Conservation (phyloP, 1,284 basidiomycete species). For the Coriolopsis trogii region DNA sequence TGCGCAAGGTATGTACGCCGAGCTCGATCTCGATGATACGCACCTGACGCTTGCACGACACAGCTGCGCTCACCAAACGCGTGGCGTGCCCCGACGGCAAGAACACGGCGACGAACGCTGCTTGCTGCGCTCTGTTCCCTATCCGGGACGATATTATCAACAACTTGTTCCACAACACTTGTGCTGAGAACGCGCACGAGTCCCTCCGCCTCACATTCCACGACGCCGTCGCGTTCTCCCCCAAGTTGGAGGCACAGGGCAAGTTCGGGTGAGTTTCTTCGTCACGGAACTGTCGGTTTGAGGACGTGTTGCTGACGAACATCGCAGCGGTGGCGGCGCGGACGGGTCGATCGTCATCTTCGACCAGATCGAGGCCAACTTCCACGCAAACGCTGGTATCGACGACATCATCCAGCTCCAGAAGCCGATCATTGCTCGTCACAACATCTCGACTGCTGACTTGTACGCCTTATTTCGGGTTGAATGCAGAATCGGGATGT, state of each 20-base stretch:
- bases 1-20: background rate
- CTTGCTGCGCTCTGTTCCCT: slow-evolving; percentile 4
- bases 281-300: too few species aligned
- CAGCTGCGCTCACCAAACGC: slow-evolving; percentile 21
- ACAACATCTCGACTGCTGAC: slow-evolving; percentile 6
- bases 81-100: slow-evolving; percentile 3
- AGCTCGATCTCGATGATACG: background rate
- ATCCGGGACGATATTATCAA: slow-evolving; percentile 3
- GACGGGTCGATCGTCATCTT: slow-evolving; percentile 20
- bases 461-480: background rate
- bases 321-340: slow-evolving; percentile 24
- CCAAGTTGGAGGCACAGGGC: slow-evolving; percentile 1
- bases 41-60: background rate
- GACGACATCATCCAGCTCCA: slow-evolving; percentile 1
- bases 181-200: slow-evolving; percentile 2
- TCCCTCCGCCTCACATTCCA: slow-evolving; percentile 5
- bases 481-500: background rate
- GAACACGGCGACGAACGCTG: slow-evolving; percentile 1
- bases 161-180: slow-evolving; percentile 2
- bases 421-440: slow-evolving; percentile 1
- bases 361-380: background rate
- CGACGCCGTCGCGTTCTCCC: slow-evolving; percentile 14
- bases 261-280: slow-evolving; percentile 4
- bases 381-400: background rate
- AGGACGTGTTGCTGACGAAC: background rate